Evolutionary conservation across 768 basidiomycete genomes (phyloP).

Genomic region (Coprinellus aureogranulatus): DNA sequence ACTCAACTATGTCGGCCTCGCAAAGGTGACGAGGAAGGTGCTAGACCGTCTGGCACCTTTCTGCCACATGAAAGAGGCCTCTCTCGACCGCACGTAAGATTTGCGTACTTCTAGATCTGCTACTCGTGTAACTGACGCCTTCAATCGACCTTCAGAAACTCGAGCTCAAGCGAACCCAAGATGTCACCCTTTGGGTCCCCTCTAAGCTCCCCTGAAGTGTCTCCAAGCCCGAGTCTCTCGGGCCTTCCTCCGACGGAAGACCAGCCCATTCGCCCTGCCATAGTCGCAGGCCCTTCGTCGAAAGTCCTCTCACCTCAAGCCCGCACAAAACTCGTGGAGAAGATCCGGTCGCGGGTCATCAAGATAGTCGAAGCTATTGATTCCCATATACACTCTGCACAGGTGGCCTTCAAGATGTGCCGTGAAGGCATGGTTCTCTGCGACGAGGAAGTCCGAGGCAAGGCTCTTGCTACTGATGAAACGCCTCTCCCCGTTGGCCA

Average conservation of each 20-base stretch:
- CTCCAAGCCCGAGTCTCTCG: background rate
- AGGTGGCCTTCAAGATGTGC: conserved; percentile 4
- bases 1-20: conserved; percentile 7
- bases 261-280: background rate
- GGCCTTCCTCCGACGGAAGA: background rate
- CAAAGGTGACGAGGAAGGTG: conserved; percentile 7
- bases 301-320: background rate
- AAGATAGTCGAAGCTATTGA: background rate
- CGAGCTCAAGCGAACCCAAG: background rate
- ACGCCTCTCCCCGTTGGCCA: too few species aligned
- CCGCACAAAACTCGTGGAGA: background rate
- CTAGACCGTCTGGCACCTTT: conserved; percentile 13
- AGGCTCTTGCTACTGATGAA: background rate
- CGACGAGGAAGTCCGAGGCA: background rate
- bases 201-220: background rate
- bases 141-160: background rate
- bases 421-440: background rate
- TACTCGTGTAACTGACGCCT: background rate
- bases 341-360: background rate
- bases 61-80: conserved; percentile 8
- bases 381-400: background rate
- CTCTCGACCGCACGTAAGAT: background rate
- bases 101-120: background rate
- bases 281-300: background rate
- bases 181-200: background rate